Evolutionary conservation across 495 filamentous ascomycete genomes (phyloP).

Genomic region (Sabuloglossum arenarium): DNA sequence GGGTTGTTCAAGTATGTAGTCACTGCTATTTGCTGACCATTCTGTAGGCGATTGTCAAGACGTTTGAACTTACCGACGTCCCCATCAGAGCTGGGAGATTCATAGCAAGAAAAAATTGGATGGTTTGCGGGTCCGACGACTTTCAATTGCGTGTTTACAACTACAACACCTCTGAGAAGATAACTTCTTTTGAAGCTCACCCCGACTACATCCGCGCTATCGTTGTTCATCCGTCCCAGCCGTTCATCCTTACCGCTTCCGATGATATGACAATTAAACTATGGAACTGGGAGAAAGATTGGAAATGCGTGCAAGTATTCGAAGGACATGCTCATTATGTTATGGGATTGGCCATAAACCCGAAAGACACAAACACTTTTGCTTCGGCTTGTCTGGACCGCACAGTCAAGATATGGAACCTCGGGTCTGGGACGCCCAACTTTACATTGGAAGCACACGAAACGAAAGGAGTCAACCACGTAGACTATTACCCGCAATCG

Average conservation of each 20-base stretch:
- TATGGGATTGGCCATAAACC: constrained; percentile 99
- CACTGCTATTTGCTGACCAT: background rate
- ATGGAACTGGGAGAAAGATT: constrained; percentile 97
- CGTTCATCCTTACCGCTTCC: constrained; percentile 86
- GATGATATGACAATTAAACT: constrained; percentile 99
- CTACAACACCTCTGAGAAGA: constrained; percentile 99
- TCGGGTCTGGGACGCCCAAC: constrained; percentile 76
- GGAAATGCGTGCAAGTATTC: constrained; percentile 96
- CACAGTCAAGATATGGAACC: constrained; percentile 95
- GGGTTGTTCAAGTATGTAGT: constrained; percentile 2
- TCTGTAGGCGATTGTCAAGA: constrained; percentile 75
- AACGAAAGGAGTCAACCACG: constrained; percentile 93
- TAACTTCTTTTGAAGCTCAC: constrained; percentile 94
- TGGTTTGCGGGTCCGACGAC: constrained; percentile 94
- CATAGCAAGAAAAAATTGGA: constrained; percentile 96
- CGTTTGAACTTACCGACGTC: constrained; percentile 97
- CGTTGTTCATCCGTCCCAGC: constrained; percentile 87
- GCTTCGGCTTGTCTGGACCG: constrained; percentile 91
- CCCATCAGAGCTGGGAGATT: constrained; percentile 94
- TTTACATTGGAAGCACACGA: constrained; percentile 95
- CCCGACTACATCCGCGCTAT: constrained; percentile 98
- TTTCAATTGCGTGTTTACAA: constrained; percentile 94
- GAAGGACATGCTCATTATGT: constrained; percentile 98
- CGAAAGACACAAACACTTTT: constrained; percentile 97
- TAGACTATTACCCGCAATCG: constrained; percentile 91